These are phyloP conservation scores for Aspergillus sp. DNA, from an alignment of 2,329 filamentous ascomycete genomes.

Conservation along the genomic window DNA sequence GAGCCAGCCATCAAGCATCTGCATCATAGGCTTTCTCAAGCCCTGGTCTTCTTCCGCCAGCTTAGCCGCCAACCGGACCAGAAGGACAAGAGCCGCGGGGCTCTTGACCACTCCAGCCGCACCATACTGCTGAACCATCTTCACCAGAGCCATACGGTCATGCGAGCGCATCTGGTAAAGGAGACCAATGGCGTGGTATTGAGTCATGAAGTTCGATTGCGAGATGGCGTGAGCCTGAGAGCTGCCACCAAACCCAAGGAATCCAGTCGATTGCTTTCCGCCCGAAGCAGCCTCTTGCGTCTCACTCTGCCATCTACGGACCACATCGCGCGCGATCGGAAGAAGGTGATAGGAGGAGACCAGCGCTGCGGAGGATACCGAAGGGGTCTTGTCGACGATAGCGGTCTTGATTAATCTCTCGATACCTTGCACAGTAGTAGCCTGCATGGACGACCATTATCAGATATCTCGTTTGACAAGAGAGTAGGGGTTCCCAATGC, in stretches of 20 bases:
- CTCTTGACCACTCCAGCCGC: conserved; percentile 91
- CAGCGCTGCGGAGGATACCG: conserved; percentile 91
- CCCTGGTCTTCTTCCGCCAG: conserved; percentile 89
- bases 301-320: conserved; percentile 97
- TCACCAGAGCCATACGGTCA: conserved; percentile 96
- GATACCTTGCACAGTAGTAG: conserved; percentile 93
- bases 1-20: conserved; percentile 92
- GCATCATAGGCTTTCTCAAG: conserved; percentile 93
- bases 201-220: conserved; percentile 94
- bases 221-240: conserved; percentile 68
- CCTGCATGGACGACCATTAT: conserved; percentile 52
- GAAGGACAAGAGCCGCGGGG: conserved; percentile 85
- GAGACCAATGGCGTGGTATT: conserved; percentile 97
- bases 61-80: conserved; percentile 90
- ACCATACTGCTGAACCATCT: conserved; percentile 99
- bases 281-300: conserved; percentile 94
- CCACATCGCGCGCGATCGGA: conserved; percentile 91
- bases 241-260: conserved; percentile 87
- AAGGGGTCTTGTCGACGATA: conserved; percentile 98
- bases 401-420: conserved; percentile 98
- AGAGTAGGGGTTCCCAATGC: background rate
- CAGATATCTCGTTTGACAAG: conserved; percentile 13
- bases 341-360: conserved; percentile 98
- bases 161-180: conserved; percentile 97
- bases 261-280: conserved; percentile 83